Conservation (phyloP, 2,329 filamentous ascomycete genomes). For the Fusarium sp. region DNA sequence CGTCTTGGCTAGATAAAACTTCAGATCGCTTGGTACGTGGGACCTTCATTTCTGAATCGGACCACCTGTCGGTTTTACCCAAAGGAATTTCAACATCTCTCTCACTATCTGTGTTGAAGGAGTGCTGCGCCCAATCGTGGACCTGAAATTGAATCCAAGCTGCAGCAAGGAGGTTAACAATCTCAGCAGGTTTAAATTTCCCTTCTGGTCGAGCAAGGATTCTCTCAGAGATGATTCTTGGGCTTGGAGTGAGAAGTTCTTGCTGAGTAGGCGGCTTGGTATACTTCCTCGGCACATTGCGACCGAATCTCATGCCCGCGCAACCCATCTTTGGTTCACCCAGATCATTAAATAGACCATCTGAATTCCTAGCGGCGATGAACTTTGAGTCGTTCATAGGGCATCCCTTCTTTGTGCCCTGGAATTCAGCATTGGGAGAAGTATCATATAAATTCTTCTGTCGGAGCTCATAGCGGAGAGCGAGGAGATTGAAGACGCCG, state of each 20-base stretch:
- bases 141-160: conserved; percentile 37
- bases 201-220: conserved; percentile 28
- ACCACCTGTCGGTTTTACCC: conserved; percentile 11
- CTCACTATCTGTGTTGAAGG: not conserved
- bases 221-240: conserved; percentile 16
- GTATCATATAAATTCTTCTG: conserved; percentile 34
- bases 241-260: conserved; percentile 16
- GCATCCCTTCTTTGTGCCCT: conserved; percentile 5
- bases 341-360: conserved; percentile 27
- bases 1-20: not conserved
- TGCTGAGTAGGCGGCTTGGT: conserved; percentile 12
- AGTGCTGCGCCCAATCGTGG: conserved; percentile 30
- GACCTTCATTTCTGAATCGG: conserved; percentile 13
- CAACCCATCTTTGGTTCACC: conserved; percentile 27
- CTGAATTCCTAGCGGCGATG: conserved; percentile 4
- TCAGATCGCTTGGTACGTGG: conserved; percentile 12
- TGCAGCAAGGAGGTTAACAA: conserved; percentile 31
- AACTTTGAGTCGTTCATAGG: conserved; percentile 35
- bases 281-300: conserved; percentile 20
- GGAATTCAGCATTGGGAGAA: conserved; percentile 10
- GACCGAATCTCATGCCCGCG: conserved; percentile 29
- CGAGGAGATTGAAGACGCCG: conserved; percentile 29
- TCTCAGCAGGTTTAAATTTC: conserved; percentile 30
- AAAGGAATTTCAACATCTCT: conserved; percentile 19
- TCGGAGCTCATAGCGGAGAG: conserved; percentile 32